phyloP scores from a whole-genome alignment of 2,329 filamentous ascomycete genomes.

The Pseudogymnoascus sp. region DNA sequence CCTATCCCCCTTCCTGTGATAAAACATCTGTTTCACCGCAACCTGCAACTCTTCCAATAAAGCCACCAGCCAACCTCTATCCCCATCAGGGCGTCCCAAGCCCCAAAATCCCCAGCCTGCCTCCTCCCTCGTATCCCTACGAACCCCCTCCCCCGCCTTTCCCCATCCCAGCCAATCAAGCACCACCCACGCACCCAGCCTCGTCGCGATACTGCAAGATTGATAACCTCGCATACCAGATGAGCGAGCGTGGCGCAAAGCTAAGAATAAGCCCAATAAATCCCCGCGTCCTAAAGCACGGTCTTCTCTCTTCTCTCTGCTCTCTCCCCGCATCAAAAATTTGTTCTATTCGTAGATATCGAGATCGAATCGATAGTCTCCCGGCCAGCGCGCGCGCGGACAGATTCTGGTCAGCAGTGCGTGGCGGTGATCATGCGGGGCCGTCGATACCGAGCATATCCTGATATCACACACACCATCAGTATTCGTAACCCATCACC shows the following conservation, averaged over 20 bases:
- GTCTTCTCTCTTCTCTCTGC: too few relatives aligned
- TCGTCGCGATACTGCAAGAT: slow-evolving; percentile 2
- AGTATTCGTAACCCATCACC: neutral
- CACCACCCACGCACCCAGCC: neutral
- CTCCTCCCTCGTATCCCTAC: neutral
- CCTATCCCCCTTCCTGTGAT: neutral
- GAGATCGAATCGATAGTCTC: neutral
- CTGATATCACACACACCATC: neutral
- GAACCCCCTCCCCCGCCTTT: neutral
- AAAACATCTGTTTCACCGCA: slow-evolving; percentile 8
- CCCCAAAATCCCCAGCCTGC: neutral
- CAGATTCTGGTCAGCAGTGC: neutral
- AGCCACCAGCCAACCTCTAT: neutral
- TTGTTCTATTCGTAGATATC: neutral
- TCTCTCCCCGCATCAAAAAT: neutral
- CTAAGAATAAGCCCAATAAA: neutral
- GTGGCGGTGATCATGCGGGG: slow-evolving; percentile 6
- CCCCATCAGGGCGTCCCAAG: neutral
- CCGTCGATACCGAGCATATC: slow-evolving; percentile 11
- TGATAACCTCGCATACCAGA: neutral
- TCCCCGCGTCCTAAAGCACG: neutral
- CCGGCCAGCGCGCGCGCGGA: neutral
- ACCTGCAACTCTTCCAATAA: neutral
- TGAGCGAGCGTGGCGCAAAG: neutral
- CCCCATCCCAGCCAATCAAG: neutral